Evolutionary conservation across 768 basidiomycete genomes (phyloP).

Genomic region (Pisolithus tinctorius): DNA sequence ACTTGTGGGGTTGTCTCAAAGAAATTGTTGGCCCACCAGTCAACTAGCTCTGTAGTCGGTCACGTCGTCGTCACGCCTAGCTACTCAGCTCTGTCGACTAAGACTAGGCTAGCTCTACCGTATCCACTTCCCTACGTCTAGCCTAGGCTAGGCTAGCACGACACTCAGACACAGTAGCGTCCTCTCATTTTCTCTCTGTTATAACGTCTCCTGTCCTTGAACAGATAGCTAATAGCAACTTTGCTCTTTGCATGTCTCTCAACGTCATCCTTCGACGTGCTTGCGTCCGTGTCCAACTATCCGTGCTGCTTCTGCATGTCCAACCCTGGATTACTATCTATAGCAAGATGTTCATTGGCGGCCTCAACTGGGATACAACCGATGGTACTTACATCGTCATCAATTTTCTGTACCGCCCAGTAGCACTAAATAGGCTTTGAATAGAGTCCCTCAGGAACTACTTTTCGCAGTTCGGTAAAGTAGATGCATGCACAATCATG

Average conservation of each 20-base stretch:
- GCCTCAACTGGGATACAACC: constrained; percentile 99
- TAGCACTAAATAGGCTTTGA: constrained; percentile 36
- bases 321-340: constrained; percentile 26
- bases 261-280: constrained; percentile 21
- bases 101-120: constrained; percentile 72
- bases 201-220: constrained; percentile 57
- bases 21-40: constrained; percentile 13
- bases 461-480: constrained; percentile 93
- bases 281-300: constrained; percentile 12
- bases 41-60: constrained; percentile 34
- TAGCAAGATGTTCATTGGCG: constrained; percentile 99
- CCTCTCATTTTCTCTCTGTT: constrained; percentile 50
- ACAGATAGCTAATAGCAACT: constrained; percentile 75
- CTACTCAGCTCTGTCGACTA: constrained; percentile 54
- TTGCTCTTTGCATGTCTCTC: constrained; percentile 36
- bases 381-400: constrained; percentile 69
- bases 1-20: constrained; percentile 20
- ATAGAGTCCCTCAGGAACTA: constrained; percentile 75
- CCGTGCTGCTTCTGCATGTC: constrained; percentile 17
- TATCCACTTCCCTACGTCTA: constrained; percentile 64
- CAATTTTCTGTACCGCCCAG: constrained; percentile 29
- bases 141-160: constrained; percentile 73
- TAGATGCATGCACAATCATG: constrained; percentile 98
- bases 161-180: constrained; percentile 66
- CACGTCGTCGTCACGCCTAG: constrained; percentile 33